Conservation (phyloP, 2,329 filamentous ascomycete genomes). For the Trichoderma breve region DNA sequence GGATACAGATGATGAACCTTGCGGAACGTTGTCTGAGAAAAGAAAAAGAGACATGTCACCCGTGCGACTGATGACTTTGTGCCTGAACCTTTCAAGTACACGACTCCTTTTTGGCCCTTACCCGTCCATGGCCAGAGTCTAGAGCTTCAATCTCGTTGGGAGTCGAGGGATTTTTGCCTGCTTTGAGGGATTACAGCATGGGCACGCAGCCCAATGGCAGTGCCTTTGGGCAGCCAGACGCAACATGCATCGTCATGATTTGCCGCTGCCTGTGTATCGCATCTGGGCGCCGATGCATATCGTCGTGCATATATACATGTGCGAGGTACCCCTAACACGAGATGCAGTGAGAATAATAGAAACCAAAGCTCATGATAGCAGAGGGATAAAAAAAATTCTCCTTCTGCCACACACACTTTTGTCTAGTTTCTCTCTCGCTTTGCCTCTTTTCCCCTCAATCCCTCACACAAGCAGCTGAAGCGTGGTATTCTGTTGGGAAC, state of each 20-base stretch:
- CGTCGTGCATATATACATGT: background rate
- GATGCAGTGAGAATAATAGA: background rate
- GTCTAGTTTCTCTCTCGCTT: background rate
- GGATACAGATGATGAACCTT: background rate
- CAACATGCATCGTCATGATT: background rate
- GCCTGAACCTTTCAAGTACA: background rate
- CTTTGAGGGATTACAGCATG: constrained; percentile 4
- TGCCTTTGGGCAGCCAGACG: constrained; percentile 1
- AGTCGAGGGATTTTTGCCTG: constrained; percentile 7
- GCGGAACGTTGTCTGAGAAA: background rate
- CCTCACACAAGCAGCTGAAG: background rate
- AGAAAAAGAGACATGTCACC: constrained; percentile 2
- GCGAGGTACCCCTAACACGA: background rate
- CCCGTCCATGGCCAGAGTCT: background rate
- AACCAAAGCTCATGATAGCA: background rate
- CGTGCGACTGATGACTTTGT: background rate
- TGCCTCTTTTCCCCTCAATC: background rate
- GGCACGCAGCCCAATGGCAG: constrained; percentile 5
- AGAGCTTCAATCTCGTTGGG: background rate
- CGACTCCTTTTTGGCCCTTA: background rate
- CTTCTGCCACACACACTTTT: background rate
- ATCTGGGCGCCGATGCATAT: constrained; percentile 21
- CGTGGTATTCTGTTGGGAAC: constrained; percentile 17
- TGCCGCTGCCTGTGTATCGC: background rate
- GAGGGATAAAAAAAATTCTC: background rate